These are phyloP conservation scores for Curvularia eragrostidis DNA, from an alignment of 2,329 filamentous ascomycete genomes.

Conservation along the genomic window DNA sequence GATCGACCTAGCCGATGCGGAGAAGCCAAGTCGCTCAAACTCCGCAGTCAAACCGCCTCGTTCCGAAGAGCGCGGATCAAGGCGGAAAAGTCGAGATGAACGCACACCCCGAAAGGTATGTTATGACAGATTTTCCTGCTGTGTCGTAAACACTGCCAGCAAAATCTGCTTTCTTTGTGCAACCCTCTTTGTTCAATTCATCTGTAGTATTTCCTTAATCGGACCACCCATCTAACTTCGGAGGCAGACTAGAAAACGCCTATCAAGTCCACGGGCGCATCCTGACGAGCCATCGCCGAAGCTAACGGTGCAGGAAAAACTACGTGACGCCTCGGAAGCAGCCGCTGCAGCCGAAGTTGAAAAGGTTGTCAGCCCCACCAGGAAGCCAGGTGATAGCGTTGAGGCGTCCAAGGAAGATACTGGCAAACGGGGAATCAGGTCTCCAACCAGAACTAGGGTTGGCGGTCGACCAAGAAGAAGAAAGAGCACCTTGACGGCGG, in stretches of 20 bases:
- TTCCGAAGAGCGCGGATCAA: slow-evolving; percentile 30
- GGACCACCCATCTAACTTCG: slow-evolving; percentile 30
- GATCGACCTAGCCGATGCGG: slow-evolving; percentile 33
- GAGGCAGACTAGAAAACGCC: slow-evolving; percentile 47
- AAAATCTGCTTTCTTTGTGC: slow-evolving; percentile 37
- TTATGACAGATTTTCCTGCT: slow-evolving; percentile 39
- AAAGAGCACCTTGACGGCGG: slow-evolving; percentile 76
- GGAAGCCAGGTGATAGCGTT: slow-evolving; percentile 24
- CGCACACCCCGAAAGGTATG: slow-evolving; percentile 48
- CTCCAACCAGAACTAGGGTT: slow-evolving; percentile 56
- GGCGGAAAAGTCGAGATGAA: slow-evolving; percentile 32
- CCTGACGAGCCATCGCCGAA: slow-evolving; percentile 49
- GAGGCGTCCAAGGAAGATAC: slow-evolving; percentile 30
- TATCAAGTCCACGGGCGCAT: slow-evolving; percentile 48
- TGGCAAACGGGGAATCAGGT: slow-evolving; percentile 35
- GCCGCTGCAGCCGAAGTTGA: slow-evolving; percentile 38
- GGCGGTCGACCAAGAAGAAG: slow-evolving; percentile 67
- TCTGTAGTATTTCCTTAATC: slow-evolving; percentile 14
- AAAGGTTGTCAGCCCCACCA: slow-evolving; percentile 13
- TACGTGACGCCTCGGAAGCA: slow-evolving; percentile 54
- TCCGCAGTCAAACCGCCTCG: slow-evolving; percentile 26
- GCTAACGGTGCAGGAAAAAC: slow-evolving; percentile 56
- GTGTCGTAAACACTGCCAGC: slow-evolving; percentile 34
- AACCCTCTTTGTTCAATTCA: slow-evolving; percentile 11
- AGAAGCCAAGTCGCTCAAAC: slow-evolving; percentile 25